A percentile compares a stretch with the other conserved stretches of the same genome.
Evolutionary conservation across 805 yeast genomes (phyloP).

Genomic region (Candida saitoana): DNA sequence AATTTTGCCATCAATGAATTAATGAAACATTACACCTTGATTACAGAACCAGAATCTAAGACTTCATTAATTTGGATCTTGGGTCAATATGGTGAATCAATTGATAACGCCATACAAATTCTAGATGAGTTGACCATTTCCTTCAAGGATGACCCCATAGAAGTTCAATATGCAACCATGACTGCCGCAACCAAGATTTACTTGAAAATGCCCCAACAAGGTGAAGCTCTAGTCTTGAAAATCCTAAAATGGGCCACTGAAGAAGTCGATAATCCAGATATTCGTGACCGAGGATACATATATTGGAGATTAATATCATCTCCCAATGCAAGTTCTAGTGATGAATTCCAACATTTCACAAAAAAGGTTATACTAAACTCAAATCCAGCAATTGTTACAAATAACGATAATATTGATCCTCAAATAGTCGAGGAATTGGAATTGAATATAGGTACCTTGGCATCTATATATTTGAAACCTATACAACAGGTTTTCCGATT

Average conservation of each 20-base stretch:
- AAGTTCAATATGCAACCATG: slow-evolving; percentile 68
- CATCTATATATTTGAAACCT: slow-evolving; percentile 81
- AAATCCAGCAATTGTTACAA: slow-evolving; percentile 60
- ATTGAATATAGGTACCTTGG: slow-evolving; percentile 74
- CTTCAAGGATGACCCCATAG: slow-evolving; percentile 62
- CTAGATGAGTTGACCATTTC: slow-evolving; percentile 41
- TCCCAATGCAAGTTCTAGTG: slow-evolving; percentile 31
- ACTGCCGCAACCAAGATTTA: slow-evolving; percentile 74
- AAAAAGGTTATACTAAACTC: slow-evolving; percentile 53
- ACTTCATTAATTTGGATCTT: slow-evolving; percentile 79
- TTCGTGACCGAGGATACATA: slow-evolving; percentile 78
- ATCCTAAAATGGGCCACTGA: slow-evolving; percentile 69
- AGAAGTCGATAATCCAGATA: slow-evolving; percentile 73
- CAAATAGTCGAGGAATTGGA: slow-evolving; percentile 74
- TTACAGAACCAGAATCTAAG: slow-evolving; percentile 75
- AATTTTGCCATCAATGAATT: slow-evolving; percentile 27
- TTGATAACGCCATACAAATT: slow-evolving; percentile 38
- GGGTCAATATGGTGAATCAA: slow-evolving; percentile 60
- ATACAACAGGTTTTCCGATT: slow-evolving; percentile 73
- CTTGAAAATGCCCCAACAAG: slow-evolving; percentile 49
- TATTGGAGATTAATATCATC: slow-evolving; percentile 77
- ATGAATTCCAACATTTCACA: slow-evolving; percentile 36
- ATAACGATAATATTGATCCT: slow-evolving; percentile 68
- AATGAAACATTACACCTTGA: slow-evolving; percentile 33
- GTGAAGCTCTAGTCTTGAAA: slow-evolving; percentile 54